These are phyloP conservation scores for Botryotinia convoluta DNA, from an alignment of 2,329 filamentous ascomycete species.

Conservation along the genomic window DNA sequence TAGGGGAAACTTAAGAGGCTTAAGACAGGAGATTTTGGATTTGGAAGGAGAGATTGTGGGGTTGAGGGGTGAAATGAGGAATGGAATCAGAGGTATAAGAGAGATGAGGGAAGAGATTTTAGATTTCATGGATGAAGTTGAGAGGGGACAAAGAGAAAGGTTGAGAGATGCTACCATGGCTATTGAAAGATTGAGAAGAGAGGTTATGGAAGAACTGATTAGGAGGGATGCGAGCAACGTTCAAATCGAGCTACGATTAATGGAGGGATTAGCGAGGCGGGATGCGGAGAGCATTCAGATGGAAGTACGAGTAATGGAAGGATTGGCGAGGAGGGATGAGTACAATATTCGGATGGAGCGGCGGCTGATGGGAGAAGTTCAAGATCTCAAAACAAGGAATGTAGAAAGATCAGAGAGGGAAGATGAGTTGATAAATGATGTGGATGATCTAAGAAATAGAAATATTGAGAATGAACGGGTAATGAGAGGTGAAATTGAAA, in stretches of 20 bases:
- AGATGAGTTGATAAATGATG: neutral
- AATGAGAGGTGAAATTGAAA: neutral
- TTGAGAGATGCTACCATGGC: neutral
- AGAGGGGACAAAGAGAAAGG: neutral
- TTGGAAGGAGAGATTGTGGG: neutral
- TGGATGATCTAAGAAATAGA: neutral
- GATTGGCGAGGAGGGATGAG: neutral
- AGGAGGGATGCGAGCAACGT: neutral
- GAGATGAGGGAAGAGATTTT: neutral
- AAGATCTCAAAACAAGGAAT: neutral
- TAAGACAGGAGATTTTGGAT: neutral
- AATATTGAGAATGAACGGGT: neutral
- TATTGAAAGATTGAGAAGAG: neutral
- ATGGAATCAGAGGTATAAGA: neutral
- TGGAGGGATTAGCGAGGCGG: neutral
- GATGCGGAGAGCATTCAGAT: neutral
- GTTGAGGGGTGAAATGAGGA: neutral
- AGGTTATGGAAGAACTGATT: neutral
- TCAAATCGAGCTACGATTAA: neutral
- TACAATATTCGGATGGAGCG: neutral
- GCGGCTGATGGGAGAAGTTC: neutral
- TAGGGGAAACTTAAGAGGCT: neutral
- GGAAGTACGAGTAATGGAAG: neutral
- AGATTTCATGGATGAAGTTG: neutral
- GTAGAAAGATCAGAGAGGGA: neutral